A percentile compares a stretch with the other conserved stretches of the same genome.
phyloP scores from a whole-genome alignment of 1,284 basidiomycete species.

The Leccinum griseonigrum region DNA sequence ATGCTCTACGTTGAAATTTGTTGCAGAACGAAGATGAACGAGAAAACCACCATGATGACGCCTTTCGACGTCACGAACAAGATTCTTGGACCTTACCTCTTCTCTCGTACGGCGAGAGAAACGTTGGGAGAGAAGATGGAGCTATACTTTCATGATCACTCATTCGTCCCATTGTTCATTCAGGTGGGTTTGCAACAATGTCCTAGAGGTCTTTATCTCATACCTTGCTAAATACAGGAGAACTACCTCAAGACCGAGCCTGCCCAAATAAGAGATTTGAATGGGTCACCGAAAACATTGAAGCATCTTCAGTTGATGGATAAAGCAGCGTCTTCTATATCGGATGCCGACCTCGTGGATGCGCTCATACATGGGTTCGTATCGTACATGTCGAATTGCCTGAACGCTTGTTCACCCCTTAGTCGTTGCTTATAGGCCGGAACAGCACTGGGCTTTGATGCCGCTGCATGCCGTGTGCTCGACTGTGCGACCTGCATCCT shows the following conservation, averaged over 20 bases:
- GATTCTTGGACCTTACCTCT: conserved; percentile 87
- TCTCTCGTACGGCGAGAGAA: conserved; percentile 80
- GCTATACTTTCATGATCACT: conserved; percentile 94
- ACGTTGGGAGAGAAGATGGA: conserved; percentile 93
- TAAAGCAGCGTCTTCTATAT: conserved; percentile 86
- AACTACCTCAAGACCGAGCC: conserved; percentile 89
- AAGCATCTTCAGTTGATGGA: conserved; percentile 85
- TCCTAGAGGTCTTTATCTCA: neutral
- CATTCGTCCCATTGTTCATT: conserved; percentile 92
- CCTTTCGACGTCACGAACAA: conserved; percentile 88
- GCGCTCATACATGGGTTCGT: conserved; percentile 87
- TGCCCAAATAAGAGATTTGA: conserved; percentile 51
- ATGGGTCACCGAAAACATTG: conserved; percentile 63
- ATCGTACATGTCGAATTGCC: neutral
- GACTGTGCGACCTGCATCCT: conserved; percentile 81
- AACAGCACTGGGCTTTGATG: conserved; percentile 97
- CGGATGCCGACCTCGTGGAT: conserved; percentile 95
- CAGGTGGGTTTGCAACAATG: conserved; percentile 50
- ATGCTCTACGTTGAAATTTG: conserved; percentile 1
- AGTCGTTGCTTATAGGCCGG: conserved; percentile 50
- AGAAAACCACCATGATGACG: conserved; percentile 89
- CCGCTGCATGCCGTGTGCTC: conserved; percentile 92
- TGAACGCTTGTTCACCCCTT: neutral
- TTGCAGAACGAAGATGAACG: conserved; percentile 79
- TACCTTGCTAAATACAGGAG: conserved; percentile 51